Conservation (phyloP, 116 monocot genomes). For the Zostera marina region DNA sequence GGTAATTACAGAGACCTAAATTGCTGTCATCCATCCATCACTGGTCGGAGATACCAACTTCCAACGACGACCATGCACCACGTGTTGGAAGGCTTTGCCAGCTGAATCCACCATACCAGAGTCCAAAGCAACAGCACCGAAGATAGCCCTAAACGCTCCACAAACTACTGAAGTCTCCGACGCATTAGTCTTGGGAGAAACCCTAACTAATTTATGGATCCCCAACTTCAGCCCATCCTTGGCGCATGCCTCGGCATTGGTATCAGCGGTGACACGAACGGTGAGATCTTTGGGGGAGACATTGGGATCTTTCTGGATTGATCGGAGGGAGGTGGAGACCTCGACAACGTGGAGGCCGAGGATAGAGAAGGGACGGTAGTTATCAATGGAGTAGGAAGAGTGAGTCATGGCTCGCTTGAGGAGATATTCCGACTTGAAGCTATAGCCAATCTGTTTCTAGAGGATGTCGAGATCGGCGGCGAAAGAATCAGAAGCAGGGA, state of each 20-base stretch:
- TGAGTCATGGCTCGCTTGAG: conserved; percentile 49
- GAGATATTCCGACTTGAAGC: conserved; percentile 25
- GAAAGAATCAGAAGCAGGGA: conserved; percentile 10
- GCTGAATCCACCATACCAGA: conserved; percentile 15
- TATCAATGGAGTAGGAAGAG: conserved; percentile 44
- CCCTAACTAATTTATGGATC: conserved; percentile 14
- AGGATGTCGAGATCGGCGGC: conserved; percentile 17
- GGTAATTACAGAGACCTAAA: too few species aligned
- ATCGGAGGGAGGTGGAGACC: conserved; percentile 23
- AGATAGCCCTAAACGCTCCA: conserved; percentile 20
- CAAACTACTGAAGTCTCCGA: conserved; percentile 15
- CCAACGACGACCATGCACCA: background rate
- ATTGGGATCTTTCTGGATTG: conserved; percentile 15
- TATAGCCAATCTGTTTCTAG: conserved; percentile 25
- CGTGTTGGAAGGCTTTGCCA: conserved; percentile 14
- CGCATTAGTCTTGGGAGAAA: conserved; percentile 22
- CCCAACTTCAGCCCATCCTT: conserved; percentile 16
- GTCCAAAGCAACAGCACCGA: conserved; percentile 28
- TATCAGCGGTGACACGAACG: conserved; percentile 6
- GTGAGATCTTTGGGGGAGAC: conserved; percentile 20
- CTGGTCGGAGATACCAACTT: too few species aligned
- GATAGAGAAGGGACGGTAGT: conserved; percentile 31
- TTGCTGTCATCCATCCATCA: too few species aligned
- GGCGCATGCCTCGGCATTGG: conserved; percentile 8
- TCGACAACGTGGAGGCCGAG: conserved; percentile 30